Conservation (phyloP, 2,329 filamentous ascomycete species). For the Sordariomycetes sp. region DNA sequence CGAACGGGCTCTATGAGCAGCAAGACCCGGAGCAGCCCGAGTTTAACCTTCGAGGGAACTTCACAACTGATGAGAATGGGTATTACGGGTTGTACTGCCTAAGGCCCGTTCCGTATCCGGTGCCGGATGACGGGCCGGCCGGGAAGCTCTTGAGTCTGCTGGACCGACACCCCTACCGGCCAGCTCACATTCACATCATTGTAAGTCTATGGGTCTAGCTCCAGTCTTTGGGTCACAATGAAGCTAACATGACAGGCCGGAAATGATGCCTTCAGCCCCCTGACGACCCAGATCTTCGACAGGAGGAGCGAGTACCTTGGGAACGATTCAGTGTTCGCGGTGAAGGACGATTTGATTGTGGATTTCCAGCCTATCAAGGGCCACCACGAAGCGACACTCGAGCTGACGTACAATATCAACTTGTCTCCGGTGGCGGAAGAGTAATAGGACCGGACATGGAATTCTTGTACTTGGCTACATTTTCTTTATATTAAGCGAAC, state of each 20-base stretch:
- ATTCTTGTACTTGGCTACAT: neutral
- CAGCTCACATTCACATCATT: slow-evolving; percentile 51
- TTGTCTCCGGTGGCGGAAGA: neutral
- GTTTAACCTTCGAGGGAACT: slow-evolving; percentile 64
- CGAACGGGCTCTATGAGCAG: slow-evolving; percentile 61
- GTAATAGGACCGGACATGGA: neutral
- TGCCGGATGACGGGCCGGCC: slow-evolving; percentile 38
- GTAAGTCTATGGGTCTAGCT: slow-evolving; percentile 9
- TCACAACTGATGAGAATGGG: slow-evolving; percentile 56
- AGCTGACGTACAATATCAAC: slow-evolving; percentile 50
- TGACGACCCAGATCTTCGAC: slow-evolving; percentile 70
- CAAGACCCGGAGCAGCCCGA: slow-evolving; percentile 62
- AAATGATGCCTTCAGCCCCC: slow-evolving; percentile 49
- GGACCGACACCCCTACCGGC: slow-evolving; percentile 44
- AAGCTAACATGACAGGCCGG: slow-evolving; percentile 16
- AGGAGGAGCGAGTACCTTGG: slow-evolving; percentile 49
- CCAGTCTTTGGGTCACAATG: neutral
- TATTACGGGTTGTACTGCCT: slow-evolving; percentile 53
- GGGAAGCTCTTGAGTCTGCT: slow-evolving; percentile 39
- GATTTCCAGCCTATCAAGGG: slow-evolving; percentile 25
- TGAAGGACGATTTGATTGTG: slow-evolving; percentile 38
- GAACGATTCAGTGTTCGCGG: slow-evolving; percentile 41
- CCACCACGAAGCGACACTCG: slow-evolving; percentile 38
- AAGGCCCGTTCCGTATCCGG: slow-evolving; percentile 44
- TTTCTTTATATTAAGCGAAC: neutral